Conservation (phyloP, 305 asterid species). For the Plantago coronopus region DNA sequence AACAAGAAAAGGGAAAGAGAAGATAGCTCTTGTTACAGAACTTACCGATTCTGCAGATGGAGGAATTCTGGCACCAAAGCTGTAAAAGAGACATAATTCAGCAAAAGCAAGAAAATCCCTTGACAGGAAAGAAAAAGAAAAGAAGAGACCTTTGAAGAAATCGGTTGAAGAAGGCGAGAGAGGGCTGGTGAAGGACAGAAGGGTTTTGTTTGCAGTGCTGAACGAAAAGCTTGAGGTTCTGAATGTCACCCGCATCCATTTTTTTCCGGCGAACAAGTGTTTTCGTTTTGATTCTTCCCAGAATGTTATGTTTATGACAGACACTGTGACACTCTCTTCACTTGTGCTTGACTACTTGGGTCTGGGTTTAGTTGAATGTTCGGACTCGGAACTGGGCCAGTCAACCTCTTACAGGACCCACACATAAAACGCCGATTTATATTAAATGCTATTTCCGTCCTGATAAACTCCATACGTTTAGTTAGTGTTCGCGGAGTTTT, state of each 20-base stretch:
- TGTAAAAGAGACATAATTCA: constrained; percentile 2
- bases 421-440: too few relatives aligned
- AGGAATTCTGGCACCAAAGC: constrained; percentile 63
- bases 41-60: constrained; percentile 43
- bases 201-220: constrained; percentile 44
- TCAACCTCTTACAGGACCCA: too few relatives aligned
- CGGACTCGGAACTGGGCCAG: too few relatives aligned
- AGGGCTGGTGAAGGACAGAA: constrained; percentile 38
- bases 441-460: too few relatives aligned
- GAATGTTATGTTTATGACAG: too few relatives aligned
- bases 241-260: constrained; percentile 43
- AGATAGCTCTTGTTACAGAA: neutral
- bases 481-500: too few relatives aligned
- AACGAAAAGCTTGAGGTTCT: constrained; percentile 43
- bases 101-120: neutral
- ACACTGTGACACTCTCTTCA: too few relatives aligned
- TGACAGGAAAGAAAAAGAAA: neutral
- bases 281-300: too few relatives aligned
- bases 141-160: constrained; percentile 50
- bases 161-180: constrained; percentile 56
- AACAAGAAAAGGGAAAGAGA: neutral
- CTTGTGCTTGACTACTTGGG: too few relatives aligned
- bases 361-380: too few relatives aligned
- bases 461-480: too few relatives aligned
- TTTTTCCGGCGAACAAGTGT: neutral